Evolutionary conservation across 768 basidiomycete species (phyloP), one percentile per base, ranked within the genome.

Genomic region (Saitozyma sp.): DNA sequence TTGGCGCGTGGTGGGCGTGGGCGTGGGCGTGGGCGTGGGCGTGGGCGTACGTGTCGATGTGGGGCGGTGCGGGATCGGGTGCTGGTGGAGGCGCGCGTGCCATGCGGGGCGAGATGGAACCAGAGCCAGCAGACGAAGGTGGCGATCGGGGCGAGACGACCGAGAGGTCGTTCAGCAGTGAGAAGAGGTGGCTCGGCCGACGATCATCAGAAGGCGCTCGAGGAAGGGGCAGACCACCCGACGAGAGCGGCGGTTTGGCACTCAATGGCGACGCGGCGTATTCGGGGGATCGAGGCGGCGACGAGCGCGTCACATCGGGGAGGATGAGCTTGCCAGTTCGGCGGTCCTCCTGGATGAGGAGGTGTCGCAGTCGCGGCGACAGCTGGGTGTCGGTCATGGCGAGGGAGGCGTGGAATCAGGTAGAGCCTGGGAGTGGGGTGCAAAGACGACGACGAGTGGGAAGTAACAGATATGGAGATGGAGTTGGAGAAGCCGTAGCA

Each of bases 321-420:
- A 67, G 40, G 49, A 62, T 52, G 16, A 69, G 50, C 7, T 39
- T 37, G 29, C 65, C 71, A 2, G 68, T 69, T 19, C 10, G 37
- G 7, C 63, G 57, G 48, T 70, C 69, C 42, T 72, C 73, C 16
- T 70, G 62, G 20, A 75, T 72, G 16, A 70, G 50, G 9, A 70
- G 69, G 49, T 73, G 71, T 13, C 66, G 64, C 16, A 70, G 66
- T 6, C 64, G 56, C 6, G 69, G 59, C 9, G 59, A 59, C n/a
- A 59, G 42, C 5, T 9, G 16, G 16, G 49, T 59, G 50, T 52
- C 50, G 16, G 58, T 37, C 58, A 59, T 59, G 29, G 29, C 29
- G 29, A 29, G 29, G 29, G 29, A 2, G 29, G 29, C 29, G 29
- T 29, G 29, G 29, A 29, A 29, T 29, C 29, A 29, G 29, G 29